Percentiles rank a stretch among this genome's conserved stretches.
Evolutionary conservation across 495 filamentous ascomycete genomes (phyloP).

Genomic region (Penicillium antarcticum): DNA sequence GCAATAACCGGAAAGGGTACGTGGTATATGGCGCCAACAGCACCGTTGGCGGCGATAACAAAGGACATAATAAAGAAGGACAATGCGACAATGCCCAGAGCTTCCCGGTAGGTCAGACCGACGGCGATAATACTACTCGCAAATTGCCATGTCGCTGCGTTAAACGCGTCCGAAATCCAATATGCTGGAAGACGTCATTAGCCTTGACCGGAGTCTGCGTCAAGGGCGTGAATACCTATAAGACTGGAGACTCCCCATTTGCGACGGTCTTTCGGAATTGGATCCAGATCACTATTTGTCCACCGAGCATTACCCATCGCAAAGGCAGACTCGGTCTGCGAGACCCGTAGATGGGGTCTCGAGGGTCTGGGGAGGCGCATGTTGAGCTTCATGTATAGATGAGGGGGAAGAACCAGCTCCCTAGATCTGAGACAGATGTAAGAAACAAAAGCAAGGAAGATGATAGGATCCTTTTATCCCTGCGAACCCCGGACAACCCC

Average conservation of each 20-base stretch:
- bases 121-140: conserved; percentile 60
- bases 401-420: not conserved
- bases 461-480: not conserved
- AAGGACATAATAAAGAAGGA: conserved; percentile 61
- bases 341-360: conserved; percentile 30
- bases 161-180: conserved; percentile 64
- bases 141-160: conserved; percentile 59
- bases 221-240: conserved; percentile 24
- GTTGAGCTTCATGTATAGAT: not conserved
- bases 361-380: conserved; percentile 27
- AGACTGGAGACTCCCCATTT: conserved; percentile 44
- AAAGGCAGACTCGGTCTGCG: conserved; percentile 35
- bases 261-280: conserved; percentile 33
- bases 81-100: conserved; percentile 57
- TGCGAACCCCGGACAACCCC: too few relatives aligned
- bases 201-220: not conserved
- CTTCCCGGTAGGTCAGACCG: conserved; percentile 60
- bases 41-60: conserved; percentile 61
- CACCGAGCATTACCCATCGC: conserved; percentile 38
- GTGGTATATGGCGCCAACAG: conserved; percentile 60
- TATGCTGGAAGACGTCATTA: conserved; percentile 39
- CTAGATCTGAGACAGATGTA: too few relatives aligned
- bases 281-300: conserved; percentile 47
- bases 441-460: not conserved
- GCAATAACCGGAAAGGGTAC: conserved; percentile 67